These are phyloP conservation scores for Carex cristatella DNA, from an alignment of 176 grass and related monocot species.

Conservation along the genomic window DNA sequence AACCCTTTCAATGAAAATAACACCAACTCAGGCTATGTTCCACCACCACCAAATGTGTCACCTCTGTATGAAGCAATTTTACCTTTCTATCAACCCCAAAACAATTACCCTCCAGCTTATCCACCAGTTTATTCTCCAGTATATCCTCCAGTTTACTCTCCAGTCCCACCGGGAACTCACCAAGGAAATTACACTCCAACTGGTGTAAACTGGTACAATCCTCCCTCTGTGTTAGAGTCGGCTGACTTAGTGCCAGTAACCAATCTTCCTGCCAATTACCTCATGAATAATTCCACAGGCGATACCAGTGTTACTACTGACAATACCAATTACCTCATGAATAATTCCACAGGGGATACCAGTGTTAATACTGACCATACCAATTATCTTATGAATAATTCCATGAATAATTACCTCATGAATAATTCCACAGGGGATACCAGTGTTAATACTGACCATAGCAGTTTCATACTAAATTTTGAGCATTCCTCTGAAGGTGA, in stretches of 20 bases:
- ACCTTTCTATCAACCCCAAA: background rate
- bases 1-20: background rate
- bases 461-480: background rate
- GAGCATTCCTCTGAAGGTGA: background rate
- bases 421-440: background rate
- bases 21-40: background rate
- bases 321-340: too few species aligned
- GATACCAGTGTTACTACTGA: too few species aligned
- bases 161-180: background rate
- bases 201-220: background rate
- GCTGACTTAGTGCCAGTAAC: background rate
- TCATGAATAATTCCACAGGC: background rate
- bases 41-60: background rate
- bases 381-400: too few species aligned
- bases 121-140: too few species aligned
- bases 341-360: too few species aligned
- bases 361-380: too few species aligned
- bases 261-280: background rate
- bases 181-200: background rate
- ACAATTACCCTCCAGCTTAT: background rate
- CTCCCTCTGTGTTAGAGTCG: background rate
- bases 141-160: background rate
- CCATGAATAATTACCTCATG: too few species aligned
- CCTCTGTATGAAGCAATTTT: background rate
- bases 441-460: background rate